Conservation (phyloP, 306 rosid species). For the apple (Malus domestica) region ASM211411v1 NC_041797.1:22461501-22462000, state of each 20-base stretch:
- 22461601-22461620: neutral
- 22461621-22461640: slow-evolving; percentile 92
- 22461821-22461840: neutral
- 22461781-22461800: neutral
- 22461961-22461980: neutral
- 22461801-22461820: neutral
- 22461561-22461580: slow-evolving; percentile 1
- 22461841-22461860: neutral
- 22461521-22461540: neutral
- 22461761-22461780: neutral
- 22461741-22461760: neutral
- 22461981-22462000: neutral
- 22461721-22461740: neutral
- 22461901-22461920: neutral
- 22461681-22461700: slow-evolving; percentile 8
- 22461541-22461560: neutral
- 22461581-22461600: neutral
- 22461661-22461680: slow-evolving; percentile 89
- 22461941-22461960: neutral
- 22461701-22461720: neutral
- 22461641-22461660: slow-evolving; percentile 90
- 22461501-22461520: neutral
- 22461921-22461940: neutral
- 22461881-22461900: neutral
- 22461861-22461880: neutral